These are phyloP conservation scores for Typha latifolia DNA, from an alignment of 176 grass and related monocot species.

Conservation along the genomic window DNA sequence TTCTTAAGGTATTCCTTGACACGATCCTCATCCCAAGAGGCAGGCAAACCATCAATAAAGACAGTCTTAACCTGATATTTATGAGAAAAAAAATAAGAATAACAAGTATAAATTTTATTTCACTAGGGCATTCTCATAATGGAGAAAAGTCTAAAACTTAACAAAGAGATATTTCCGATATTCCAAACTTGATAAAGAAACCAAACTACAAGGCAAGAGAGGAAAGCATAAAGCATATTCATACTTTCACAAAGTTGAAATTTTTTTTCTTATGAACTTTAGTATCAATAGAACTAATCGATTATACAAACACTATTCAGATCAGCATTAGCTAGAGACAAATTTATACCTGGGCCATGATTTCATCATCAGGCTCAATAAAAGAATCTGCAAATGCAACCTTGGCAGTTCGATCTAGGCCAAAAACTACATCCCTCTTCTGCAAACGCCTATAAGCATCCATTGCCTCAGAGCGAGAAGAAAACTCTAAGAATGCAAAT, in stretches of 20 bases:
- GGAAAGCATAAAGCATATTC: too few species aligned
- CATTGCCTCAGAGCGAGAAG: conserved; percentile 76
- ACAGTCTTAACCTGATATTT: conserved; percentile 77
- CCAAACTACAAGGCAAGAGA: too few species aligned
- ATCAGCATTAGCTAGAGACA: neutral
- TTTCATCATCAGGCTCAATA: conserved; percentile 74
- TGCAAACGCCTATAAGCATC: conserved; percentile 76
- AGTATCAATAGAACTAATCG: neutral
- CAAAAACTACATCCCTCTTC: conserved; percentile 82
- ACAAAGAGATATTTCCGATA: neutral
- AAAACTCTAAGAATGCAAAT: conserved; percentile 93
- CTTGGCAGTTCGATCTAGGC: conserved; percentile 73
- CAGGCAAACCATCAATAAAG: conserved; percentile 78
- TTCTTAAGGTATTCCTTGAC: conserved; percentile 84
- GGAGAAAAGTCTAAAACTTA: neutral
- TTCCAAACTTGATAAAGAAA: too few species aligned
- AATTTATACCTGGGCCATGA: conserved; percentile 75
- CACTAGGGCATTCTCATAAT: neutral
- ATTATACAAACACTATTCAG: neutral
- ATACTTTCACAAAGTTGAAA: too few species aligned
- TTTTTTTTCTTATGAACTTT: too few species aligned
- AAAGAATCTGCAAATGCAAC: conserved; percentile 94
- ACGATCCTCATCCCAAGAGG: conserved; percentile 78
- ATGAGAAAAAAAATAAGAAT: neutral
- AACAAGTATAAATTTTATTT: conserved; percentile 4